phyloP scores from a whole-genome alignment of 192 early-diverging fungal genomes.

The Podila clonocystis region DNA sequence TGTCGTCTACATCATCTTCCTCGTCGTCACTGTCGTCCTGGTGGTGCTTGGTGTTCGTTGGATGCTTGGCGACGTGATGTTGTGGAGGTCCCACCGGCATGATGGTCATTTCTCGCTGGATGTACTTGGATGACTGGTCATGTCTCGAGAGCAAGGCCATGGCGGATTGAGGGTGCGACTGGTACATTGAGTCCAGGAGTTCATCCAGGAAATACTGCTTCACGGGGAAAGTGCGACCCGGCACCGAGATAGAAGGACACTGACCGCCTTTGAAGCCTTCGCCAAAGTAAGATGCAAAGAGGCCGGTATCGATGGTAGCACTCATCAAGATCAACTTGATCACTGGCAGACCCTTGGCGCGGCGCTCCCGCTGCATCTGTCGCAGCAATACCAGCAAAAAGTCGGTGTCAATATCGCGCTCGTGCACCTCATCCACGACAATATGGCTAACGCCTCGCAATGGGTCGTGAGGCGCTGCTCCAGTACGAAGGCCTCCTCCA shows the following conservation, averaged over 20 bases:
- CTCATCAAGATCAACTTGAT: conserved; percentile 64
- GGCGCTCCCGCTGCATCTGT: conserved; percentile 58
- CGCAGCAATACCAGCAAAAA: conserved; percentile 56
- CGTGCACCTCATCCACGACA: conserved; percentile 64
- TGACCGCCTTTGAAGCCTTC: conserved; percentile 51
- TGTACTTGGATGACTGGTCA: conserved; percentile 50
- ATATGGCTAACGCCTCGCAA: conserved; percentile 67
- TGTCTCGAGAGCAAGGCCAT: conserved; percentile 33
- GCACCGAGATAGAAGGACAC: conserved; percentile 68
- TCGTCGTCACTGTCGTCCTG: conserved; percentile 50
- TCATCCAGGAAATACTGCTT: conserved; percentile 70
- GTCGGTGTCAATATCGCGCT: conserved; percentile 60
- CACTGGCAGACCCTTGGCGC: conserved; percentile 41
- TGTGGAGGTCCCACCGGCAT: conserved; percentile 23
- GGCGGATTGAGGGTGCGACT: conserved; percentile 18
- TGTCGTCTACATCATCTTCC: conserved; percentile 53
- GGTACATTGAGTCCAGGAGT: conserved; percentile 42
- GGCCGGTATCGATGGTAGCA: conserved; percentile 60
- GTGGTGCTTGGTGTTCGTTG: not conserved
- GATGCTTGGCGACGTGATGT: conserved; percentile 4
- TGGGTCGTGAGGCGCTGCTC: conserved; percentile 54
- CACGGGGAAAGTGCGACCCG: conserved; percentile 69
- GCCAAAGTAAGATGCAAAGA: conserved; percentile 62
- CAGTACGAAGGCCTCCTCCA: conserved; percentile 10
- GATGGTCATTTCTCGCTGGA: conserved; percentile 55